Evolutionary conservation across 768 basidiomycete species (phyloP).

Genomic region (Clavaria fumosa): DNA sequence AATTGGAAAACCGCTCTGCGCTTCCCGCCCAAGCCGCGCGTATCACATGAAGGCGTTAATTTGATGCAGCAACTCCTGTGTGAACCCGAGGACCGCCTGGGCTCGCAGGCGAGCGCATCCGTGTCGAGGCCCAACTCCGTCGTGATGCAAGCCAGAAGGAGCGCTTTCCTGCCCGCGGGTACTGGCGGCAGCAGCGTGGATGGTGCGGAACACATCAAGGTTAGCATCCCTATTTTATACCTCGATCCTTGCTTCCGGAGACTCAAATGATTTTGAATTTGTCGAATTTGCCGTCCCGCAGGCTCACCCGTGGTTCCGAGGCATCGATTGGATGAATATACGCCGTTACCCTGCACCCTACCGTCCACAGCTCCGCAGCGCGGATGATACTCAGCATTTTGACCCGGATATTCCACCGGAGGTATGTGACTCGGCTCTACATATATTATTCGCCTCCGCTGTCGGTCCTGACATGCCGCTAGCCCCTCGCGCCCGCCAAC

Average conservation of each 20-base stretch:
- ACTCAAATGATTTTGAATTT: constrained; percentile 5
- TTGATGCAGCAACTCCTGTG: constrained; percentile 84
- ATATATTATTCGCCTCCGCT: too few relatives aligned
- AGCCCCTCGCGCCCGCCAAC: constrained; percentile 84
- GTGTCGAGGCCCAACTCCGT: constrained; percentile 65
- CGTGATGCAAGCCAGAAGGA: constrained; percentile 58
- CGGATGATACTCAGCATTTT: constrained; percentile 89
- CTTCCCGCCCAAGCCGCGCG: constrained; percentile 70
- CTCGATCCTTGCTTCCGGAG: not conserved
- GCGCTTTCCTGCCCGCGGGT: constrained; percentile 43
- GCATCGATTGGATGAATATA: constrained; percentile 81
- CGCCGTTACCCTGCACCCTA: constrained; percentile 79
- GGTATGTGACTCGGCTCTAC: too few relatives aligned
- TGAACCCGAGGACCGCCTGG: constrained; percentile 90
- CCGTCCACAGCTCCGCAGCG: constrained; percentile 64
- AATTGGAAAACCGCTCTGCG: constrained; percentile 86
- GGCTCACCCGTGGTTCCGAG: constrained; percentile 83
- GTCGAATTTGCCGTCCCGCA: constrained; percentile 18
- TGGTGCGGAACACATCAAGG: constrained; percentile 87
- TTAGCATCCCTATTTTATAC: constrained; percentile 15
- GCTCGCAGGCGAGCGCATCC: constrained; percentile 53
- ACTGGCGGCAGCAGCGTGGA: constrained; percentile 43
- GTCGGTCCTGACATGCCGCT: too few relatives aligned
- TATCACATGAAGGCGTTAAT: constrained; percentile 77
- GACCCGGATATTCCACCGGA: constrained; percentile 88